Evolutionary conservation across 2,329 filamentous ascomycete genomes (phyloP), one percentile per base, ranked within the genome.

Genomic region (Pseudogymnoascus sp.): DNA sequence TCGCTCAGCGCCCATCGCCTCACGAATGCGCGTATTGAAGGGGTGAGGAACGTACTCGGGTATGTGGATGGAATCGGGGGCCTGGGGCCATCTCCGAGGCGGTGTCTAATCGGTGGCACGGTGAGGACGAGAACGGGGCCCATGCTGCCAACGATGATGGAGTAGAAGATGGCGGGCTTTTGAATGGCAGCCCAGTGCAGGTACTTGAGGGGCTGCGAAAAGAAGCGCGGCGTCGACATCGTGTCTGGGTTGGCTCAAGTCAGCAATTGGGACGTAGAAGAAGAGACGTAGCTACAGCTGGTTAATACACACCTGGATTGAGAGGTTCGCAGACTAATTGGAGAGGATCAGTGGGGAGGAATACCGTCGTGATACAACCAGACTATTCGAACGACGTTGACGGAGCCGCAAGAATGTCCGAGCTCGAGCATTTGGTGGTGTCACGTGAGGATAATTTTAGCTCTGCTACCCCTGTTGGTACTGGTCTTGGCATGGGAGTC

Each of bases 151-250:
- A 97, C 78, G 62, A 90, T 72, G 70, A 90, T 78, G 69, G 90
- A 91, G 83, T 86, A 97, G 82, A 97, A 96, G 78, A 92, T 88
- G 63, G 92, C 92, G 59, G 94, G 94, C 75, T 89, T 89, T 76
- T 94, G 88, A 77, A 91, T 87, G 58, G 89, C 83, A 60, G 92
- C 86, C 91, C 92, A 97, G 76, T 87, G 87, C 71, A 89, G 77
- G 85, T 96, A 97, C 70, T 86, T 86, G 74, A 95, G 71, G 66
- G 94, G 94, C 63, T 84, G 82, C 67, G 85, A 82, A 86, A 88
- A 97, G 88, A 99, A 97, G 70, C 81, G 81, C 69, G 91, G 88
- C 61, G 82, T 80, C 65, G 84, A 81, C 87, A 92, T 92, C 65
- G 66, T 78, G 73, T 66, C 72, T 72, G 64, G 16, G 59, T 28